Percentiles rank a stretch among this genome's conserved stretches.
These are phyloP conservation scores for Quercus aquifolioides DNA, from an alignment of 306 rosid species.

Conservation along the genomic window DNA sequence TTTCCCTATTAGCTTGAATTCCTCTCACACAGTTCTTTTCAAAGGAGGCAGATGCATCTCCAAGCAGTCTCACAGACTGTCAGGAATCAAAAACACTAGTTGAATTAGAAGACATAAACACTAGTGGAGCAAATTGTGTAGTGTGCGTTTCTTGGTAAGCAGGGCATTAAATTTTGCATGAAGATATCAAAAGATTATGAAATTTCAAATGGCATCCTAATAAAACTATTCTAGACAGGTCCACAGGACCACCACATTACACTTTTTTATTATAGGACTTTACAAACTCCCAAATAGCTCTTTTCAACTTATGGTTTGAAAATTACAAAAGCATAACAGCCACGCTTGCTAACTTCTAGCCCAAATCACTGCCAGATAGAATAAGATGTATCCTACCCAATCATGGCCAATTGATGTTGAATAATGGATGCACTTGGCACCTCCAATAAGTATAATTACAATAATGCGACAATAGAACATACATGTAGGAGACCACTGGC, in stretches of 20 bases:
- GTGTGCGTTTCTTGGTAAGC: conserved; percentile 2
- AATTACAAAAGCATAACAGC: neutral
- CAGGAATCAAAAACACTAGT: conserved; percentile 13
- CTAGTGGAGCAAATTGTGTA: neutral
- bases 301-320: neutral
- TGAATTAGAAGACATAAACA: neutral
- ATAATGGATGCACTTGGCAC: neutral
- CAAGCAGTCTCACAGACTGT: conserved; percentile 90
- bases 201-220: neutral
- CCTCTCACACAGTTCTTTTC: conserved; percentile 97
- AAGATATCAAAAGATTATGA: conserved; percentile 12
- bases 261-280: neutral
- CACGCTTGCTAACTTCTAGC: neutral
- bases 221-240: neutral
- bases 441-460: neutral
- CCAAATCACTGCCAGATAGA: neutral
- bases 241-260: neutral
- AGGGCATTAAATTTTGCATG: conserved; percentile 7
- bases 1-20: conserved; percentile 87
- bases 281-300: neutral
- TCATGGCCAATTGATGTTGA: neutral
- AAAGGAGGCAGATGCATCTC: conserved; percentile 91
- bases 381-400: neutral
- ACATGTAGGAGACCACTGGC: conserved; percentile 80
- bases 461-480: conserved; percentile 28